Evolutionary conservation across 2,329 filamentous ascomycete species (phyloP), one percentile per base, ranked within the genome.

Genomic region (Alternaria alternata): DNA sequence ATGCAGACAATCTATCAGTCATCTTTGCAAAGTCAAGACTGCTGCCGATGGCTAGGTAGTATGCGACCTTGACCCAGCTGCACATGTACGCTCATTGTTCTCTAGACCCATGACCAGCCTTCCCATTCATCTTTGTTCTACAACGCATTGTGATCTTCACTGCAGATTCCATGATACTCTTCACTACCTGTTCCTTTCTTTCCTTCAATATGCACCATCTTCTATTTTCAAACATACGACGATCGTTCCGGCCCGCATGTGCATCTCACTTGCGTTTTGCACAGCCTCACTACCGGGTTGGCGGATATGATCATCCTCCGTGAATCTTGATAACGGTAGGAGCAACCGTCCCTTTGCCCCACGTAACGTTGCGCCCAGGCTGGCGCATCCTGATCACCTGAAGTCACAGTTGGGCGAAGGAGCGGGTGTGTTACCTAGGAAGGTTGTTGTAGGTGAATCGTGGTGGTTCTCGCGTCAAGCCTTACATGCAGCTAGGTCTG

Each of bases 231-330:
- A 14, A 28, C 39, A 24, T 18, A 18, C 20, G 54, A 34, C 39
- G 47, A 57, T 57, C 39, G 30, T 51, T 36, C 54, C 54, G 47
- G 54, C 54, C 30, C 54, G 47, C 54, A 20, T 16, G 30, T 51
- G 54, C 47, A 38, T 57, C 47, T 57, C 46, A 57, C 47, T 16
- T 57, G 47, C 54, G 34, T 51, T 42, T 32, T 57, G 54, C 54
- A 57, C 54, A 57, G 54, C 54, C 54, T 44, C 47, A 52, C 26
- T 39, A 20, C 46, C 54, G 42, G 30, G 54, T 49, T 49, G 34
- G 18, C 53, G 24, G 42, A 30, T 39, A 39, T 41, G 34, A 30
- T 32, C 43, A 55, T 39, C 53, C 24, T 52, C 18, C 32, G 22
- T 34, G 5, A 18, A 26, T 16, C 26, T 24, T 44, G 46, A 24